These are phyloP conservation scores for Silene coronaria DNA, from an alignment of 179 eudicot species.

Conservation along the genomic window DNA sequence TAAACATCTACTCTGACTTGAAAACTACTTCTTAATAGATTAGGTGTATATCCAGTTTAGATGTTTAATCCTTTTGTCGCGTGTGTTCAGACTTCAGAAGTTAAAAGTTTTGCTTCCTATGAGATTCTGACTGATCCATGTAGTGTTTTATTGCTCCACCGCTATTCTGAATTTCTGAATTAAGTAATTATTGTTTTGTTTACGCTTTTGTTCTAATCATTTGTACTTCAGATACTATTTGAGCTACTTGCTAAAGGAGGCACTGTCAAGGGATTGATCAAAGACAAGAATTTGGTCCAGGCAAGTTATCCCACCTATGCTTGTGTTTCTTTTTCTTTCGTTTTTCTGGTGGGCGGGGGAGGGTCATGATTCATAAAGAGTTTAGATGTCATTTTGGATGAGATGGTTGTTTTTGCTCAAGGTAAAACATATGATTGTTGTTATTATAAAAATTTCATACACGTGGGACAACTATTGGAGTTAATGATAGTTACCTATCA, in stretches of 20 bases:
- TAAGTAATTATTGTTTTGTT: background rate
- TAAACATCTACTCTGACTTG: background rate
- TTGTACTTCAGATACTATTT: constrained; percentile 61
- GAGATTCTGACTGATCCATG: no score
- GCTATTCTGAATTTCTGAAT: background rate
- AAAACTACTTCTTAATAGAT: background rate
- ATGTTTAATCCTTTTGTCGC: no score
- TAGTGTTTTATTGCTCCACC: background rate
- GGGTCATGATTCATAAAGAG: background rate
- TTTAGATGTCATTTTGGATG: background rate
- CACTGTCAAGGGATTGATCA: constrained; percentile 79
- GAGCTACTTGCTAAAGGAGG: constrained; percentile 94
- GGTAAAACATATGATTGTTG: background rate
- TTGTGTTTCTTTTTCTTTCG: background rate
- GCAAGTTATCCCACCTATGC: constrained; percentile 31
- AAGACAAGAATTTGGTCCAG: constrained; percentile 90
- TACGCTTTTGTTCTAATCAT: background rate
- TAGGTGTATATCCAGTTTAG: no score
- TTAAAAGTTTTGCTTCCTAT: no score
- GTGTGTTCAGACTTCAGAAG: no score
- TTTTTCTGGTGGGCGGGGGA: background rate
- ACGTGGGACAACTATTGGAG: background rate
- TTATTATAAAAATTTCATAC: background rate
- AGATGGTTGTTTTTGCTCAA: background rate
- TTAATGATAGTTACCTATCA: background rate